Percentiles rank a stretch among this genome's conserved stretches.
Conservation (phyloP, 345 rosid species). For the Bruguiera gymnorhiza region DNA sequence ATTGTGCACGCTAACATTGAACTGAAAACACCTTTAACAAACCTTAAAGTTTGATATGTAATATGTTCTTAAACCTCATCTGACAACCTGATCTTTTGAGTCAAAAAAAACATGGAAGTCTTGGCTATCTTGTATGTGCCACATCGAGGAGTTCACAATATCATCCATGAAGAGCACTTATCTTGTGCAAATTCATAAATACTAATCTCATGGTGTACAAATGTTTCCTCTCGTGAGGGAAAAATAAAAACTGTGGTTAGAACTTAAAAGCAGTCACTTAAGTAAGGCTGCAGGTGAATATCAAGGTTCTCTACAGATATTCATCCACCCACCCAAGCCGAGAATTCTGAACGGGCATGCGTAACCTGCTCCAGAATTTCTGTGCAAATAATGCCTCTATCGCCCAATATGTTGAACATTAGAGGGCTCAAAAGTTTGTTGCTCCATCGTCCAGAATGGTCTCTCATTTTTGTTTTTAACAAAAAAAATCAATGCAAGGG, state of each 20-base stretch:
- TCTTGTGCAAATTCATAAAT: constrained; percentile 9
- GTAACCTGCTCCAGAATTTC: not conserved
- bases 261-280: not conserved
- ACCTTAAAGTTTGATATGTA: too few species aligned
- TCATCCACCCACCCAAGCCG: not conserved
- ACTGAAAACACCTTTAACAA: too few species aligned
- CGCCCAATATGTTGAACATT: constrained; percentile 13
- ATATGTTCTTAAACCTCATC: too few species aligned
- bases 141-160: not conserved
- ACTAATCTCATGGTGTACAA: not conserved
- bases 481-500: not conserved
- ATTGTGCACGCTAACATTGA: too few species aligned
- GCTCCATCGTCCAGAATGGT: not conserved
- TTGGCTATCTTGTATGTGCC: not conserved
- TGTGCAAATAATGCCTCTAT: constrained; percentile 7
- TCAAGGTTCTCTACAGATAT: constrained; percentile 7
- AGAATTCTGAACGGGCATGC: not conserved
- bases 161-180: constrained; percentile 2
- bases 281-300: not conserved
- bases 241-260: not conserved
- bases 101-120: too few species aligned
- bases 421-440: constrained; percentile 10
- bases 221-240: not conserved
- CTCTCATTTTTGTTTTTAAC: not conserved
- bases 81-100: too few species aligned